Base-by-base conservation (phyloP, 1,284 basidiomycete genomes). In the Sanghuangporus sanghuang region DNA sequence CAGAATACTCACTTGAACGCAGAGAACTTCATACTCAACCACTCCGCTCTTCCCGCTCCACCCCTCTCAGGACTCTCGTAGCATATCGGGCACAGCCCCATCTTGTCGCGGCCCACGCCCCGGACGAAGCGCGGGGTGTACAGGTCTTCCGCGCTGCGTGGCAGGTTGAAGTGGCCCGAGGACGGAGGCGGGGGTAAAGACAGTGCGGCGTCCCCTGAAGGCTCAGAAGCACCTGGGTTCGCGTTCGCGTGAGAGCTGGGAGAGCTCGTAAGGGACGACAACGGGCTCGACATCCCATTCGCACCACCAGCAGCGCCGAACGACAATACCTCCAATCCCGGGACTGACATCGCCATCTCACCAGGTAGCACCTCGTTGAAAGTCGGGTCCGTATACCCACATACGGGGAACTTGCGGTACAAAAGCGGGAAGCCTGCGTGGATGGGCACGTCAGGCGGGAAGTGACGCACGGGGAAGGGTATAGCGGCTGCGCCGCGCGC, bases 111-210 rank as follows among this genome's bases (percentile, higher is more conserved):
- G 4, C 89, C 89, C 49, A 78, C 79, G 9, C 91, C 92, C 68
- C 83, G 85, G 53, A 90, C 87, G 68, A 89, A 90, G 7, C 91
- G 81, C 6, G 91, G 90, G 0, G 87, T 90, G 70, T 93, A 93
- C 16, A 93, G 75, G 71, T 93, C 90, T 55, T 84, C 74, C 0
- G 76, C 71, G 57, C 74, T 73, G 16, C 83, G 80, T 0, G 87
- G 86, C 23, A 77, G 73, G 64, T 90, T 89, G 67, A 82, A 84
- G 2, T 68, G 76, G 1, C 85, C 86, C 40, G 82, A 82, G 0
- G 81, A 76, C 64, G 71, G 66, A 16, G 62, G 69, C 73, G 59
- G 21, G 18, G 23, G 7, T 21, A 42, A 27, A 2, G 44, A 5
- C 16, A 16, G 7, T n/a, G 11, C 2, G 3, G 12, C 40, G 12